phyloP scores from a whole-genome alignment of 2,329 filamentous ascomycete species.

The Fusarium austroafricanum region DNA sequence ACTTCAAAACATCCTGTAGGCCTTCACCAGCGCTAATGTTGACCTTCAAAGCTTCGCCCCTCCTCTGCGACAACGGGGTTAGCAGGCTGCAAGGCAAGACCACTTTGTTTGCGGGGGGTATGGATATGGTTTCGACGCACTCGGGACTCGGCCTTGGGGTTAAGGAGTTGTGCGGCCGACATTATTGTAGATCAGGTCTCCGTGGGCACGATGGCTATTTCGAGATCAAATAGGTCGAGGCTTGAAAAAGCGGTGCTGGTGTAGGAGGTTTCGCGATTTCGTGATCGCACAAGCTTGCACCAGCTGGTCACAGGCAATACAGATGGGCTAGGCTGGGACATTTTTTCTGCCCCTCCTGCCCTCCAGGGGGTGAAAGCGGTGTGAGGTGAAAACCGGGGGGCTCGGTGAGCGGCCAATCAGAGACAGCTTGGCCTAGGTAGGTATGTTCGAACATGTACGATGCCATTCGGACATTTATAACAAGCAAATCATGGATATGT shows the following conservation, averaged over 20 bases:
- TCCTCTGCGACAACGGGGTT: slow-evolving; percentile 69
- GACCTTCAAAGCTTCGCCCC: slow-evolving; percentile 95
- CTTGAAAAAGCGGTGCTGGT: slow-evolving; percentile 31
- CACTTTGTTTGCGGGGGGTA: slow-evolving; percentile 37
- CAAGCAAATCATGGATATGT: background rate
- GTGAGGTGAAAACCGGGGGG: slow-evolving; percentile 39
- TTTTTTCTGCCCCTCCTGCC: slow-evolving; percentile 51
- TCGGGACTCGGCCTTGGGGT: slow-evolving; percentile 98
- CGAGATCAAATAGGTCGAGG: slow-evolving; percentile 36
- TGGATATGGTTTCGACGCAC: slow-evolving; percentile 64
- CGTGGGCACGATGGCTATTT: slow-evolving; percentile 37
- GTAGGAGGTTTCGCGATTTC: slow-evolving; percentile 45
- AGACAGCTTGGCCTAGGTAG: too few species aligned
- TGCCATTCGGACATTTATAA: background rate
- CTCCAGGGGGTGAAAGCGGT: slow-evolving; percentile 48
- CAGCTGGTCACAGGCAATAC: slow-evolving; percentile 47
- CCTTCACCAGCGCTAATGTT: slow-evolving; percentile 98
- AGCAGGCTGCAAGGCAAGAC: slow-evolving; percentile 37
- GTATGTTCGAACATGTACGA: background rate
- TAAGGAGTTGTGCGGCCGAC: slow-evolving; percentile 98
- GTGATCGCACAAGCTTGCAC: slow-evolving; percentile 49
- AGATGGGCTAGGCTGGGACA: slow-evolving; percentile 47
- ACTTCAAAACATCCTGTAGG: slow-evolving; percentile 92
- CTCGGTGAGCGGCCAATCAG: slow-evolving; percentile 39
- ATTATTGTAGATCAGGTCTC: slow-evolving; percentile 61